Conservation (phyloP, 352 stramenopile species). For the Phytophthora rubi region DNA sequence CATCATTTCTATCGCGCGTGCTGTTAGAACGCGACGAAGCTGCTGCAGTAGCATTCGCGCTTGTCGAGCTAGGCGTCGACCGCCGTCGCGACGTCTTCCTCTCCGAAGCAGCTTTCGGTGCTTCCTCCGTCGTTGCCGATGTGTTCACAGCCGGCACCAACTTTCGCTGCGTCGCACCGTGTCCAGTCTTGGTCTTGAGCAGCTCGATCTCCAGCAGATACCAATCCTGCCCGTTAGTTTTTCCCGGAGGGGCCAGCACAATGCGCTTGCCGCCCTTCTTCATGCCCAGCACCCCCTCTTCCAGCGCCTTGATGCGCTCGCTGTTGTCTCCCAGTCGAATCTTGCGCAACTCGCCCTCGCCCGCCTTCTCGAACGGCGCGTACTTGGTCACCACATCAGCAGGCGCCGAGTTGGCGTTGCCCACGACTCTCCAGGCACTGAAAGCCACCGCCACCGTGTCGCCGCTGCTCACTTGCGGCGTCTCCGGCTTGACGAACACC, state of each 20-base stretch:
- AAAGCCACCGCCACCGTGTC: slow-evolving; percentile 75
- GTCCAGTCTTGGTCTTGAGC: slow-evolving; percentile 72
- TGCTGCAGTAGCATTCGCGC: slow-evolving; percentile 7
- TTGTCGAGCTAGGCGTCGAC: slow-evolving; percentile 37
- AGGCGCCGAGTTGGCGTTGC: slow-evolving; percentile 61
- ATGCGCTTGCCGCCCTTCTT: slow-evolving; percentile 88
- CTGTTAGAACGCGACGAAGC: slow-evolving; percentile 29
- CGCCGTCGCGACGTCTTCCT: slow-evolving; percentile 42
- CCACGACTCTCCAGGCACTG: slow-evolving; percentile 79
- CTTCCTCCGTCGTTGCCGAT: slow-evolving; percentile 18
- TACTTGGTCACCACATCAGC: slow-evolving; percentile 82
- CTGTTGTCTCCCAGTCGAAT: slow-evolving; percentile 79
- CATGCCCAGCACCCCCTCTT: slow-evolving; percentile 91
- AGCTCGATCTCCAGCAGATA: slow-evolving; percentile 83
- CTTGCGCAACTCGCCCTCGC: slow-evolving; percentile 61
- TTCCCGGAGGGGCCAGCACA: slow-evolving; percentile 83
- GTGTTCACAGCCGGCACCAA: slow-evolving; percentile 34
- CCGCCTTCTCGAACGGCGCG: slow-evolving; percentile 72
- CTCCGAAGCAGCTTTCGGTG: slow-evolving; percentile 17
- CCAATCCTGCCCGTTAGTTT: slow-evolving; percentile 85
- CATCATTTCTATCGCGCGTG: slow-evolving; percentile 19
- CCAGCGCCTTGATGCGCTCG: slow-evolving; percentile 88
- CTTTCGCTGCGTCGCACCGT: slow-evolving; percentile 38
- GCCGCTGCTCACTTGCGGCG: slow-evolving; percentile 44
- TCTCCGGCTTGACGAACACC: slow-evolving; percentile 46